Conservation (phyloP, 2,329 filamentous ascomycete species). For the Didymella pomorum region DNA sequence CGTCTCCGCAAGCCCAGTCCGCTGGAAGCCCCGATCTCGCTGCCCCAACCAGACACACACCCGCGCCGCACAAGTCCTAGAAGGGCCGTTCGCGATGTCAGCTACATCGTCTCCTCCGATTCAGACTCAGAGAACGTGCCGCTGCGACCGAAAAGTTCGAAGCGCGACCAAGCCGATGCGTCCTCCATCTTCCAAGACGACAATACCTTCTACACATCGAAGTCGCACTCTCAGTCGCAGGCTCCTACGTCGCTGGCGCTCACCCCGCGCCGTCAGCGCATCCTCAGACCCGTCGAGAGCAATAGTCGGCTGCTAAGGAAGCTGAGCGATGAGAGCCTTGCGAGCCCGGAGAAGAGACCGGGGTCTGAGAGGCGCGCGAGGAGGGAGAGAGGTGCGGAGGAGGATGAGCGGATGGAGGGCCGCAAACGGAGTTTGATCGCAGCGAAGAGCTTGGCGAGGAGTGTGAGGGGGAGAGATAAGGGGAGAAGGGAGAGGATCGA, state of each 20-base stretch:
- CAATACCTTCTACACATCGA: constrained; percentile 35
- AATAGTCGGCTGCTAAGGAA: constrained; percentile 42
- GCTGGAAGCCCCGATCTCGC: constrained; percentile 31
- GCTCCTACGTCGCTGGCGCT: constrained; percentile 7
- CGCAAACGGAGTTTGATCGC: constrained; percentile 32
- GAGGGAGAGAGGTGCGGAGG: constrained; percentile 25
- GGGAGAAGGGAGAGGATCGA: constrained; percentile 28
- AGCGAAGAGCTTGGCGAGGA: constrained; percentile 42
- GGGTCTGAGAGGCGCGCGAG: constrained; percentile 28
- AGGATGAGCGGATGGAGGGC: constrained; percentile 22
- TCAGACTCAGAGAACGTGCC: constrained; percentile 36
- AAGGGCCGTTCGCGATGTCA: constrained; percentile 35
- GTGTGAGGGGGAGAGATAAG: constrained; percentile 33
- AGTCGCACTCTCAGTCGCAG: constrained; percentile 10
- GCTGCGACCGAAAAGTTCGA: constrained; percentile 40
- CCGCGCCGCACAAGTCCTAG: constrained; percentile 40
- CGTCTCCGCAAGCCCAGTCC: constrained; percentile 46
- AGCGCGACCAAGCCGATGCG: constrained; percentile 33
- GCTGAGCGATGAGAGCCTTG: constrained; percentile 41
- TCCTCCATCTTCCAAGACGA: constrained; percentile 35
- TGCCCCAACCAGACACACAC: constrained; percentile 30
- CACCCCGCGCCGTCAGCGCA: constrained; percentile 43
- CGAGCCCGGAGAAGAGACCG: constrained; percentile 38
- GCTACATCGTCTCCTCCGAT: constrained; percentile 35
- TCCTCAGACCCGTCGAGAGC: constrained; percentile 44